Evolutionary conservation across 305 asterid genomes (phyloP).

Genomic region (Coffea humblotiana): DNA sequence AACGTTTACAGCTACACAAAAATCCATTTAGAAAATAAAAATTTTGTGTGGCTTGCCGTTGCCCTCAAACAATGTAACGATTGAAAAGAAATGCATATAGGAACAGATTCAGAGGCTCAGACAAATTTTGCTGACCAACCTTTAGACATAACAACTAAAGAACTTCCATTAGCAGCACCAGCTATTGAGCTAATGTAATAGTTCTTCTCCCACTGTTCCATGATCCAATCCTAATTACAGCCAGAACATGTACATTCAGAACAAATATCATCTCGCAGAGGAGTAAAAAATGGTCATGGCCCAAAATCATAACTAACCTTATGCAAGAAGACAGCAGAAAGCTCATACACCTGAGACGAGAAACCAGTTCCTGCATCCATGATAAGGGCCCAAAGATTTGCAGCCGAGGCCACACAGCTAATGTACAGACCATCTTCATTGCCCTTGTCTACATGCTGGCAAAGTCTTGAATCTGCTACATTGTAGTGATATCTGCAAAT

Average conservation of each 20-base stretch:
- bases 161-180: constrained; percentile 95
- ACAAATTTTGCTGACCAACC: constrained; percentile 40
- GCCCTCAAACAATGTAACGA: not conserved
- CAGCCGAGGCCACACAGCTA: constrained; percentile 94
- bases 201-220: constrained; percentile 99
- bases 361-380: constrained; percentile 99
- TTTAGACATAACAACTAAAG: constrained; percentile 96
- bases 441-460: constrained; percentile 95
- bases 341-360: constrained; percentile 88
- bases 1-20: not conserved
- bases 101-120: not conserved
- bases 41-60: not conserved
- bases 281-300: not conserved
- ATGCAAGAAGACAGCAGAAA: constrained; percentile 84
- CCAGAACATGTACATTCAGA: constrained; percentile 7
- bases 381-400: constrained; percentile 97
- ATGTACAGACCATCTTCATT: constrained; percentile 92
- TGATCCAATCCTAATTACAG: constrained; percentile 87
- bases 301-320: constrained; percentile 51
- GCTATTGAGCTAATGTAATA: constrained; percentile 96
- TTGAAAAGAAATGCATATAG: not conserved
- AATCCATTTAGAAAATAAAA: not conserved
- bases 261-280: constrained; percentile 15
- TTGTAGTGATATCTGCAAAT: constrained; percentile 87
- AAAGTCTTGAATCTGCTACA: constrained; percentile 91